These are phyloP conservation scores for Mycosphaerella sp. DNA, from an alignment of 2,329 filamentous ascomycete species.

Conservation along the genomic window DNA sequence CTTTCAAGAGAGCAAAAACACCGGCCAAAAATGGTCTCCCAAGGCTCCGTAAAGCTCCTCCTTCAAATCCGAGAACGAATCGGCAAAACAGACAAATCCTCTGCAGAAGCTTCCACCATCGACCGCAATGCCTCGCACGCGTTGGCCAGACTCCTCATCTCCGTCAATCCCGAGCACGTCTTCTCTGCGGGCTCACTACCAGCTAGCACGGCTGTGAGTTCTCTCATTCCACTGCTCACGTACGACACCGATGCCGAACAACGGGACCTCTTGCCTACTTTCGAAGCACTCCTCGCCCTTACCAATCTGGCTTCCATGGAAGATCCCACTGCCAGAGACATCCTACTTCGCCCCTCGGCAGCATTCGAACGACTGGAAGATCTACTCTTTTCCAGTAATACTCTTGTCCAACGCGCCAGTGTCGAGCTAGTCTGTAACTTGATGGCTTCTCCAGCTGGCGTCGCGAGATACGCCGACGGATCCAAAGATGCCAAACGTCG, in stretches of 20 bases:
- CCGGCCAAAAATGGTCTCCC: slow-evolving; percentile 76
- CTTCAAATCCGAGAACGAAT: slow-evolving; percentile 64
- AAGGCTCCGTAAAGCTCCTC: slow-evolving; percentile 84
- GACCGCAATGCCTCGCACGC: slow-evolving; percentile 34
- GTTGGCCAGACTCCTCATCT: slow-evolving; percentile 58
- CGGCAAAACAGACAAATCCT: slow-evolving; percentile 43
- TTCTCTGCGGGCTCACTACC: slow-evolving; percentile 68
- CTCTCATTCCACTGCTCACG: slow-evolving; percentile 67
- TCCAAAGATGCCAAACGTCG: slow-evolving; percentile 63
- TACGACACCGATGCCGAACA: slow-evolving; percentile 54
- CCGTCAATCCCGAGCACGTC: slow-evolving; percentile 58
- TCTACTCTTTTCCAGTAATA: slow-evolving; percentile 70
- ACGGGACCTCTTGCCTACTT: slow-evolving; percentile 77
- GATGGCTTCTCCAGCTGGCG: slow-evolving; percentile 61
- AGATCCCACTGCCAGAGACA: slow-evolving; percentile 54
- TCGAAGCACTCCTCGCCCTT: slow-evolving; percentile 83
- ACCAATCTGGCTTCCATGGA: slow-evolving; percentile 84
- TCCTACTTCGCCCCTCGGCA: slow-evolving; percentile 58
- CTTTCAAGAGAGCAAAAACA: slow-evolving; percentile 68
- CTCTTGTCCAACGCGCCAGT: slow-evolving; percentile 70
- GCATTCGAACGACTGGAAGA: slow-evolving; percentile 77
- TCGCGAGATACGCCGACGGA: slow-evolving; percentile 63
- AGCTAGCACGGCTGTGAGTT: slow-evolving; percentile 71
- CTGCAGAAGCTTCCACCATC: slow-evolving; percentile 26
- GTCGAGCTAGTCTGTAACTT: slow-evolving; percentile 91